Evolutionary conservation across 257 asterid species (phyloP).

Genomic region (Forsythia viridissima): DNA sequence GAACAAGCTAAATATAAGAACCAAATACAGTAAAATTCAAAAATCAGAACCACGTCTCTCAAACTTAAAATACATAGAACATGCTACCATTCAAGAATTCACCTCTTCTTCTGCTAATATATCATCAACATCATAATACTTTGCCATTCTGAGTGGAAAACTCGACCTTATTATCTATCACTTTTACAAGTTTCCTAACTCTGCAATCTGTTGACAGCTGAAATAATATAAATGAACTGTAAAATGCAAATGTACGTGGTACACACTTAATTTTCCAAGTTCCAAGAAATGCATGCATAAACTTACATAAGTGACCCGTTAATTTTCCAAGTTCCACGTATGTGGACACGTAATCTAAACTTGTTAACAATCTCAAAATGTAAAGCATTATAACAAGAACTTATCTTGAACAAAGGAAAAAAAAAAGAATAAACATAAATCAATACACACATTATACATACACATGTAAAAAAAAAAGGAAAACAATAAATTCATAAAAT

Average conservation of each 20-base stretch:
- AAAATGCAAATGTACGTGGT: background rate
- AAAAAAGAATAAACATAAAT: background rate
- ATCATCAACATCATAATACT: constrained; percentile 80
- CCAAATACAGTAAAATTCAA: constrained; percentile 4
- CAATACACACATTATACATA: background rate
- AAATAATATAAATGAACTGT: background rate
- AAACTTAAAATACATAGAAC: background rate
- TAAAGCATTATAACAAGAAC: background rate
- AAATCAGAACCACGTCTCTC: constrained; percentile 16
- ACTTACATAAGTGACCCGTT: background rate
- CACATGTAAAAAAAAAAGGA: background rate
- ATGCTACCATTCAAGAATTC: background rate
- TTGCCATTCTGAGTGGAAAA: constrained; percentile 46
- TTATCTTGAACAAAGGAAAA: background rate
- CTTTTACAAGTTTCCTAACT: constrained; percentile 12
- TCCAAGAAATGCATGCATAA: background rate
- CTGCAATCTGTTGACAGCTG: constrained; percentile 9
- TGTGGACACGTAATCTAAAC: background rate
- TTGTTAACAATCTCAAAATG: background rate
- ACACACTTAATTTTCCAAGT: background rate
- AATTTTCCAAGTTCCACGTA: too few species aligned
- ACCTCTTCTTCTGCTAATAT: constrained; percentile 95
- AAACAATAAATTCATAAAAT: background rate
- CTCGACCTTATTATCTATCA: background rate
- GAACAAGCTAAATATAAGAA: constrained; percentile 49